A percentile compares a stretch with the other conserved stretches of the same genome.
Evolutionary conservation across 345 rosid species (phyloP).

Genomic region (Citrus australasica): DNA sequence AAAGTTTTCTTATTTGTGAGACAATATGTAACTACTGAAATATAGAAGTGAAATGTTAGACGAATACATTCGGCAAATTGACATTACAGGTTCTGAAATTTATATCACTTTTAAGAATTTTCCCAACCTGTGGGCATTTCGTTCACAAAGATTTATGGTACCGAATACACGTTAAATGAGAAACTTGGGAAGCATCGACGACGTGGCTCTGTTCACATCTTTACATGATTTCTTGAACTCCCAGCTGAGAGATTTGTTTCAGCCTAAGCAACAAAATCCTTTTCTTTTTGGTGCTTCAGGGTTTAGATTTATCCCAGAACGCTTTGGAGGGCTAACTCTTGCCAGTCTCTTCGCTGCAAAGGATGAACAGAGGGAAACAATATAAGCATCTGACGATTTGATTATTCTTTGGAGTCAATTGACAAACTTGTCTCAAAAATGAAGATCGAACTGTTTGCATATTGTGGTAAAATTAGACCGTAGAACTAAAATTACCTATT

Average conservation of each 20-base stretch:
- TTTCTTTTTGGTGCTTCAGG: constrained; percentile 26
- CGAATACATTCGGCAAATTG: background rate
- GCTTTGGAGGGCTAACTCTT: constrained; percentile 35
- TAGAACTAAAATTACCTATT: constrained; percentile 40
- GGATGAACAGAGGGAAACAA: background rate
- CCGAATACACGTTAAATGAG: background rate
- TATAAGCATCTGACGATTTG: background rate
- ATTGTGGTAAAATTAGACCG: background rate
- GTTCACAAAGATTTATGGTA: constrained; percentile 1
- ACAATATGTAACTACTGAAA: background rate
- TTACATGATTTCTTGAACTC: background rate
- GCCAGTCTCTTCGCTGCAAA: constrained; percentile 54
- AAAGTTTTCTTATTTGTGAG: background rate
- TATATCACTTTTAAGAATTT: background rate
- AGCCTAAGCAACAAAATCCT: constrained; percentile 47
- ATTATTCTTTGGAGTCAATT: background rate
- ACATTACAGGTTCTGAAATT: background rate
- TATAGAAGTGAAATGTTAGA: background rate
- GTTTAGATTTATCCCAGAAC: constrained; percentile 38
- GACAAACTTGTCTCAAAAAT: background rate
- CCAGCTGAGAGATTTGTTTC: constrained; percentile 5
- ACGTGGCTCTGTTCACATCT: background rate
- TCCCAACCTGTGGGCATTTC: background rate
- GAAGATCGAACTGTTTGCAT: background rate
- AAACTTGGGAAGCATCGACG: background rate